phyloP scores from a whole-genome alignment of 2,329 filamentous ascomycete genomes.

The Lachnellula arida region DNA sequence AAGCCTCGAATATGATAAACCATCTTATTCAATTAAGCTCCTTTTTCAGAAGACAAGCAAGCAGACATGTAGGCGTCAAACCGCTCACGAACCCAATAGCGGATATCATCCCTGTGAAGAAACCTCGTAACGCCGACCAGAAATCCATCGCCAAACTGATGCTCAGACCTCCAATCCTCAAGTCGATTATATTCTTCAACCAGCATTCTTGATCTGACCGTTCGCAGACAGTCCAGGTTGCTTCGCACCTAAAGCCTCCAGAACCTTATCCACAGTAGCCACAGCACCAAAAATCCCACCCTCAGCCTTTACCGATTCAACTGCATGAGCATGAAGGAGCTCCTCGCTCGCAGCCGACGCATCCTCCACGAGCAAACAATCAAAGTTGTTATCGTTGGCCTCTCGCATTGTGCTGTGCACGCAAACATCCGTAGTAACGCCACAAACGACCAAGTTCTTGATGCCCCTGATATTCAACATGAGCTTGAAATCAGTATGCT shows the following conservation, averaged over 20 bases:
- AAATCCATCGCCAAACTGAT: too few relatives aligned
- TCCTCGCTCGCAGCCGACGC: constrained; percentile 28
- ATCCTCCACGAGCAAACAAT: constrained; percentile 32
- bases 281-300: constrained; percentile 36
- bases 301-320: constrained; percentile 30
- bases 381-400: constrained; percentile 32
- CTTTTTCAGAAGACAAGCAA: too few relatives aligned
- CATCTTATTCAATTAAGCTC: too few relatives aligned
- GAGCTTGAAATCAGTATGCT: constrained; percentile 36
- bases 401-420: constrained; percentile 34
- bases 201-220: too few relatives aligned
- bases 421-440: constrained; percentile 36
- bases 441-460: constrained; percentile 32
- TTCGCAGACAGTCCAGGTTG: background rate
- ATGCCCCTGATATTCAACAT: constrained; percentile 30
- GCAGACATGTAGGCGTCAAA: too few relatives aligned
- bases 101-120: too few relatives aligned
- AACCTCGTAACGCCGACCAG: too few relatives aligned
- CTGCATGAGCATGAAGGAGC: constrained; percentile 26
- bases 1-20: too few relatives aligned
- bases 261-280: constrained; percentile 18
- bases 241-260: constrained; percentile 9
- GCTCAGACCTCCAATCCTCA: too few relatives aligned
- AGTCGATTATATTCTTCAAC: too few relatives aligned
- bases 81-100: too few relatives aligned